These are phyloP conservation scores for Erucastrum elatum DNA, from an alignment of 345 rosid species.

Conservation along the genomic window DNA sequence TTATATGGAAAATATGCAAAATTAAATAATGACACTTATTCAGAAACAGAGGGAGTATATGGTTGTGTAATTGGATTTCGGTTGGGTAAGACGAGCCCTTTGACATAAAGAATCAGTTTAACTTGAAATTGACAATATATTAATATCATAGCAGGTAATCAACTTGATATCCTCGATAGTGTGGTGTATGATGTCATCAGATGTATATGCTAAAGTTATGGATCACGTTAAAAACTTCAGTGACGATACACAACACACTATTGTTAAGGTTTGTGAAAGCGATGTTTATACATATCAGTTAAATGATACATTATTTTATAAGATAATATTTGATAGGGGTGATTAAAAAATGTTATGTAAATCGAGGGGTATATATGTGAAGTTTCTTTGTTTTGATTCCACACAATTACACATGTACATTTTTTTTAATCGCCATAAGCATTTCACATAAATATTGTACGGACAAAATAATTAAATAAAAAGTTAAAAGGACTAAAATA, in stretches of 20 bases:
- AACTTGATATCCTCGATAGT: neutral
- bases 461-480: neutral
- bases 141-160: too few species aligned
- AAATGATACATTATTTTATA: neutral
- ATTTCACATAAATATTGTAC: conserved; percentile 16
- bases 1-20: too few species aligned
- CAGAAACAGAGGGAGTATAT: too few species aligned
- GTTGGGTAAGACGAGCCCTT: too few species aligned
- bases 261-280: neutral
- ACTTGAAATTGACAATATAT: too few species aligned
- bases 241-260: neutral
- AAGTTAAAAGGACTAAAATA: neutral
- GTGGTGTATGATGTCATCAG: neutral
- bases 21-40: too few species aligned
- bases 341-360: neutral
- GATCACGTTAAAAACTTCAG: neutral
- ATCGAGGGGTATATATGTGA: neutral
- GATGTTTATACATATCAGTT: neutral
- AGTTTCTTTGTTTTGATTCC: neutral
- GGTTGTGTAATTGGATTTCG: too few species aligned
- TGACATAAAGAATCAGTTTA: too few species aligned
- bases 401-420: too few species aligned
- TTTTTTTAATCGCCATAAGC: neutral
- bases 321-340: neutral
- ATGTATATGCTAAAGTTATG: neutral